These are phyloP conservation scores for Amphirosellinia nigrospora DNA, from an alignment of 495 filamentous ascomycete species.

Conservation along the genomic window DNA sequence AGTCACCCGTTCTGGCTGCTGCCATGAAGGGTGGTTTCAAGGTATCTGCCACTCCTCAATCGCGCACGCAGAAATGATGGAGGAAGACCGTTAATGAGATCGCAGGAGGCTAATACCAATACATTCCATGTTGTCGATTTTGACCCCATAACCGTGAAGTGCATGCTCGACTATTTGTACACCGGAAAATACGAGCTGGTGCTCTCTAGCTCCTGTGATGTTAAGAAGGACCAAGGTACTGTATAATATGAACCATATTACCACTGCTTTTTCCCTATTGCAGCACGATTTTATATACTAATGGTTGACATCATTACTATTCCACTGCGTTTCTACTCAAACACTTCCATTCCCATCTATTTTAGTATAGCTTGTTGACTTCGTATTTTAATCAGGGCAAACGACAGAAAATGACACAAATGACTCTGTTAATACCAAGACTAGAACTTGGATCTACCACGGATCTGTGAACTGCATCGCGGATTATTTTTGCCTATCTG, in stretches of 20 bases:
- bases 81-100: too few species aligned
- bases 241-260: not conserved
- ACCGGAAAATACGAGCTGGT: not conserved
- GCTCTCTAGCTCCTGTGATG: not conserved
- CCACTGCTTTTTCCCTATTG: not conserved
- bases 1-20: slow-evolving; percentile 1
- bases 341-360: not conserved
- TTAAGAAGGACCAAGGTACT: not conserved
- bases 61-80: not conserved
- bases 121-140: not conserved
- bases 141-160: not conserved
- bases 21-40: not conserved
- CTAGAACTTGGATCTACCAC: not conserved
- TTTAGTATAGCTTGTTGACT: not conserved
- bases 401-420: not conserved
- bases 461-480: slow-evolving; percentile 9
- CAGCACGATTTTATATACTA: not conserved
- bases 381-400: not conserved
- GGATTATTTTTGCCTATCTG: not conserved
- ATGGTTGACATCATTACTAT: not conserved
- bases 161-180: slow-evolving; percentile 12
- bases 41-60: not conserved
- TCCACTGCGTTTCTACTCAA: not conserved
- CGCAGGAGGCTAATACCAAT: slow-evolving; percentile 9
- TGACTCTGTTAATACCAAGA: not conserved